A percentile compares a stretch with the other conserved stretches of the same genome.
Evolutionary conservation across 441 rosid genomes (phyloP).

Genomic region (Gossypium schwendimanii): DNA sequence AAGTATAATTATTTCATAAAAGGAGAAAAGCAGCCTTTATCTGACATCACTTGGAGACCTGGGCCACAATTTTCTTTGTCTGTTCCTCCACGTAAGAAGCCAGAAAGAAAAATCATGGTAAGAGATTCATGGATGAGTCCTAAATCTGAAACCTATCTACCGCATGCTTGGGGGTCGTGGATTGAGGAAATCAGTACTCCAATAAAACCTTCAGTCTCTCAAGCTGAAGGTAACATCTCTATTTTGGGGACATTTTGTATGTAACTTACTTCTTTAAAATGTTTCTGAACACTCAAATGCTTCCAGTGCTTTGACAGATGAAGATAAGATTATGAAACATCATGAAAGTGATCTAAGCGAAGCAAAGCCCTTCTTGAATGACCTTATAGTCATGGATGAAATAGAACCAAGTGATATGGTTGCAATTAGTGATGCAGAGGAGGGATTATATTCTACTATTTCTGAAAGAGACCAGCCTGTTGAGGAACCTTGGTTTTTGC

Average conservation of each 20-base stretch:
- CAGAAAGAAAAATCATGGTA: slow-evolving; percentile 41
- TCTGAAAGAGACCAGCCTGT: slow-evolving; percentile 60
- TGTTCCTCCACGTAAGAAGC: slow-evolving; percentile 38
- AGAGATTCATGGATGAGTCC: slow-evolving; percentile 75
- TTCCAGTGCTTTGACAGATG: slow-evolving; percentile 96
- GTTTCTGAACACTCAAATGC: slow-evolving; percentile 83
- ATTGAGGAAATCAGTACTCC: slow-evolving; percentile 47
- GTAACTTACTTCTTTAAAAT: slow-evolving; percentile 28
- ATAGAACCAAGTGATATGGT: slow-evolving; percentile 25
- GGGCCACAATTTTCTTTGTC: slow-evolving; percentile 77
- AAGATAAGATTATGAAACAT: slow-evolving; percentile 25
- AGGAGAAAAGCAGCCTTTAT: slow-evolving; percentile 41
- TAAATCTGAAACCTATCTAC: slow-evolving; percentile 29
- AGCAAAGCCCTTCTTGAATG: slow-evolving; percentile 30
- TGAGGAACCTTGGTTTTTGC: slow-evolving; percentile 88
- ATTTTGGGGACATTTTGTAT: slow-evolving; percentile 17
- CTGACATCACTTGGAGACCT: slow-evolving; percentile 64
- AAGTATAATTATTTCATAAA: slow-evolving; percentile 74
- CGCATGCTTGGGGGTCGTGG: slow-evolving; percentile 72
- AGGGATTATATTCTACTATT: slow-evolving; percentile 23
- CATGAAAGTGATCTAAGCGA: slow-evolving; percentile 25
- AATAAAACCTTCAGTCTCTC: slow-evolving; percentile 23
- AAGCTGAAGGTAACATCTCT: slow-evolving; percentile 52
- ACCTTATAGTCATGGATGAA: slow-evolving; percentile 29
- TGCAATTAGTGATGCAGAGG: slow-evolving; percentile 20